These are phyloP conservation scores for Stemphylium lycopersici DNA, from an alignment of 2,329 filamentous ascomycete genomes.

Conservation along the genomic window DNA sequence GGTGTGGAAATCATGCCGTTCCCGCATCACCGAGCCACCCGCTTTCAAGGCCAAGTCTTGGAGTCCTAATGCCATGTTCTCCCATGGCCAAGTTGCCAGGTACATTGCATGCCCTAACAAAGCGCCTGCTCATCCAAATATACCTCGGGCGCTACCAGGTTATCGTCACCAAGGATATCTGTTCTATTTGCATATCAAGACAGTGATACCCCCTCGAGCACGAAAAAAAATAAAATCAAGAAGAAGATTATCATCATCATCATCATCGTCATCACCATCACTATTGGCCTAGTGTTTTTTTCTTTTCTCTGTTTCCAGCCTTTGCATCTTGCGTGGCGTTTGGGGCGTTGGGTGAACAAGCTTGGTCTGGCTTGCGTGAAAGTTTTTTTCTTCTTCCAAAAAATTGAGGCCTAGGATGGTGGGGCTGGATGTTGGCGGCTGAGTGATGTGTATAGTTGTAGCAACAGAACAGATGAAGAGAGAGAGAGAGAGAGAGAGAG, in stretches of 20 bases:
- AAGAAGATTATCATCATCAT: neutral
- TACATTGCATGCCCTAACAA: neutral
- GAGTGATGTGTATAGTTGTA: constrained; percentile 7
- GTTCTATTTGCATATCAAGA: constrained; percentile 7
- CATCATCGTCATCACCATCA: constrained; percentile 9
- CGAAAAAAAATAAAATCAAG: neutral
- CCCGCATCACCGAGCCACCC: neutral
- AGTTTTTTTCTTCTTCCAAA: neutral
- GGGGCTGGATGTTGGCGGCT: neutral
- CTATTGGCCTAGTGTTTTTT: constrained; percentile 7
- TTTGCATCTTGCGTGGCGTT: constrained; percentile 33
- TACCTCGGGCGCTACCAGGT: neutral
- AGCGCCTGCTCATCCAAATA: neutral
- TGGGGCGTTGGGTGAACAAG: neutral
- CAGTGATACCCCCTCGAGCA: constrained; percentile 9
- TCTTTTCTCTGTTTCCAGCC: constrained; percentile 7
- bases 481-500: neutral
- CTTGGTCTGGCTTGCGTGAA: neutral
- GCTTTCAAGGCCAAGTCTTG: neutral
- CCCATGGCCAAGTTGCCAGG: neutral
- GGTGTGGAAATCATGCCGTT: neutral
- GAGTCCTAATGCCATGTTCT: neutral
- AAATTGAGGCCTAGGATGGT: too few species aligned
- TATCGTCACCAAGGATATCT: neutral
- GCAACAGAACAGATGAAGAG: constrained; percentile 1